Evolutionary conservation across 495 filamentous ascomycete species (phyloP).

Genomic region (Copromyces sp.): DNA sequence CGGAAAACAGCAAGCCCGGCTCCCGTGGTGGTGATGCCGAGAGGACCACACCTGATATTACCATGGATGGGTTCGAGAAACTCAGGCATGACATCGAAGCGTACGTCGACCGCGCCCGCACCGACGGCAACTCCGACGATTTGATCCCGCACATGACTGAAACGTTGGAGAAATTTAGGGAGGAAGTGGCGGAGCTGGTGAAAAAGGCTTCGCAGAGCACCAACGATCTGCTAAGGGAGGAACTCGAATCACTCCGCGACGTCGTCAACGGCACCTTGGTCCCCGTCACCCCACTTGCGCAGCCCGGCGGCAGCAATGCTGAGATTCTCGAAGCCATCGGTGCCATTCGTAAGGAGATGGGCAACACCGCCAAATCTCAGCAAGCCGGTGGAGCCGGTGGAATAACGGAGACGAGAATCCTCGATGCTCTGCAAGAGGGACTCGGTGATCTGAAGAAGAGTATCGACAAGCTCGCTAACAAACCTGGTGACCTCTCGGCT

Average conservation of each 20-base stretch:
- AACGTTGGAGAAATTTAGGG: constrained; percentile 61
- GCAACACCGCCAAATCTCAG: constrained; percentile 3
- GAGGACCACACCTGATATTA: constrained; percentile 63
- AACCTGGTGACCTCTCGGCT: constrained; percentile 56
- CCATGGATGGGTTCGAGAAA: constrained; percentile 74
- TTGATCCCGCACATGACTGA: constrained; percentile 64
- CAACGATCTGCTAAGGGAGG: constrained; percentile 61
- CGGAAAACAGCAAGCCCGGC: constrained; percentile 62
- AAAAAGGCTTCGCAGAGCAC: constrained; percentile 33
- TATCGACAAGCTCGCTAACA: constrained; percentile 63
- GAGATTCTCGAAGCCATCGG: constrained; percentile 62
- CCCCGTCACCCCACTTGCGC: constrained; percentile 33
- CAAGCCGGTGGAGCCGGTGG: constrained; percentile 39
- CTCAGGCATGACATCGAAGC: constrained; percentile 70
- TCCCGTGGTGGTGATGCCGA: constrained; percentile 66
- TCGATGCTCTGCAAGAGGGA: constrained; percentile 76
- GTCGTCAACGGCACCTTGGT: constrained; percentile 61
- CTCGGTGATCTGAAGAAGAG: constrained; percentile 62
- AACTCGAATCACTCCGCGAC: constrained; percentile 69
- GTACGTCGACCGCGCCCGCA: constrained; percentile 58
- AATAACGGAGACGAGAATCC: constrained; percentile 49
- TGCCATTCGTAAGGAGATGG: constrained; percentile 54
- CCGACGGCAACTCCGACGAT: constrained; percentile 57
- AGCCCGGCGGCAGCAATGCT: constrained; percentile 29
- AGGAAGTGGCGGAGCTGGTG: constrained; percentile 52